Base-by-base conservation (phyloP, 2,329 filamentous ascomycete species). In the Aspergillus fructus region DNA sequence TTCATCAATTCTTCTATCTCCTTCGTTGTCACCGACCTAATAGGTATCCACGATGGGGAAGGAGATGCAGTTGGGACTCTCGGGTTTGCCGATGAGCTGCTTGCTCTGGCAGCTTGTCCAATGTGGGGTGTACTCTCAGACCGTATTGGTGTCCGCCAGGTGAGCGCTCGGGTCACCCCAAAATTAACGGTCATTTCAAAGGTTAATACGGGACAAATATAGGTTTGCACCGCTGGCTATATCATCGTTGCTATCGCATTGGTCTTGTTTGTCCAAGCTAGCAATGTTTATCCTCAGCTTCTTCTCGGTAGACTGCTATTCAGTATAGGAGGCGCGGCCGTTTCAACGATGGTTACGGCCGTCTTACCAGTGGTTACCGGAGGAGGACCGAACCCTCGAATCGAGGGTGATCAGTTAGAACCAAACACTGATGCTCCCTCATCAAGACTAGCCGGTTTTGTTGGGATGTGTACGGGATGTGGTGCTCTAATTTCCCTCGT, bases 321-420 rank as follows among this genome's bases (percentile, higher is more conserved):
- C 75, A 94, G 93, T 64, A 66, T 97, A 17, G 94, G 94, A 23
- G 94, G 90, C 19, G 92, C 93, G n/a, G 94, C 93, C 21, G 87
- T 90, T 82, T 93, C 92, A 13, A 97, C 94, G 1, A 99, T 99
- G 94, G 94, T 99, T 19, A 97, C 94, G 8, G 94, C 94, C 3
- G 91, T 96, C 46, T 81, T 99, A 23, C 94, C 94, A 1, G 87
- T 82, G 27, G 85, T 89, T 75, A 84, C 84, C 30, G 67, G 71
- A 60, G 72, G 72, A 63, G 61, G 71, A 55, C 64, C 66, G 30
- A 69, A 69, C 23, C 13, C 49, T 23, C 49, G 51, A 24, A 8
- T 45, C n/a, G 42, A 53, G 13, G 42, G 51, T 30, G 47, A 53
- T 7, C 56, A 46, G 24, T 40, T 56, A 21, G 57, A 54, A n/a